Conservation (phyloP, 352 stramenopile species). For the Globisporangium radiosum region DNA sequence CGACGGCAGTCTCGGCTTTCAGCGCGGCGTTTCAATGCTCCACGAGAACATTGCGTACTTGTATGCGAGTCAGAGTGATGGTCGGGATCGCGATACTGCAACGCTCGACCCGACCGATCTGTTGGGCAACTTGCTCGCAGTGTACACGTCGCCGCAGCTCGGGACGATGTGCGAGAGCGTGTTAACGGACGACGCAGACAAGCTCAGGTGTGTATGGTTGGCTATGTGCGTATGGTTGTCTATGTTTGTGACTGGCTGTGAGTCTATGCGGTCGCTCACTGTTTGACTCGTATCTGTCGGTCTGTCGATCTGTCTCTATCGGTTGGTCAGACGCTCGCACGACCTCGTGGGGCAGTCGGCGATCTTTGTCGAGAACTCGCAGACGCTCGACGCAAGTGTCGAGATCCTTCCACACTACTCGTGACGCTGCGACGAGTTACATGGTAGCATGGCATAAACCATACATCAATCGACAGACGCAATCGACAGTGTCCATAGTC, state of each 20-base stretch:
- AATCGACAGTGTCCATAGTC: not conserved
- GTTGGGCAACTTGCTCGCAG: constrained; percentile 56
- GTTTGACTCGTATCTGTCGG: not conserved
- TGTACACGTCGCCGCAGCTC: constrained; percentile 37
- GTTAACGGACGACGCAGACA: constrained; percentile 2
- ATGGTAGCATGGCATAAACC: not conserved
- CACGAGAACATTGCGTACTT: constrained; percentile 72
- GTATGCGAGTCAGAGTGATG: constrained; percentile 42
- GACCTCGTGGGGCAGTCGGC: constrained; percentile 18
- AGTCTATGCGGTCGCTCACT: too few relatives aligned
- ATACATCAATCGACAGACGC: not conserved
- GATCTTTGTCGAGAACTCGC: constrained; percentile 35
- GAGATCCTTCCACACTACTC: constrained; percentile 70
- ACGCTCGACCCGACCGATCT: constrained; percentile 44
- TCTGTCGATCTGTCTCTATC: too few relatives aligned
- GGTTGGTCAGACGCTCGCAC: constrained; percentile 7
- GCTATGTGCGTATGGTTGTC: too few relatives aligned
- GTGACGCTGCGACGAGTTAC: constrained; percentile 7
- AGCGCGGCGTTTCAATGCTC: constrained; percentile 65
- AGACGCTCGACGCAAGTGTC: constrained; percentile 38
- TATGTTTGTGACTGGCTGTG: not conserved
- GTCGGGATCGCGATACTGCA: constrained; percentile 4
- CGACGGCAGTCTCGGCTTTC: constrained; percentile 70
- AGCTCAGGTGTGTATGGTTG: constrained; percentile 14
- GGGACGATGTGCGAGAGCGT: constrained; percentile 34